Percentiles rank a stretch among this genome's conserved stretches.
These are phyloP conservation scores for Ustilago tritici DNA, from an alignment of 1,284 basidiomycete species.

Conservation along the genomic window DNA sequence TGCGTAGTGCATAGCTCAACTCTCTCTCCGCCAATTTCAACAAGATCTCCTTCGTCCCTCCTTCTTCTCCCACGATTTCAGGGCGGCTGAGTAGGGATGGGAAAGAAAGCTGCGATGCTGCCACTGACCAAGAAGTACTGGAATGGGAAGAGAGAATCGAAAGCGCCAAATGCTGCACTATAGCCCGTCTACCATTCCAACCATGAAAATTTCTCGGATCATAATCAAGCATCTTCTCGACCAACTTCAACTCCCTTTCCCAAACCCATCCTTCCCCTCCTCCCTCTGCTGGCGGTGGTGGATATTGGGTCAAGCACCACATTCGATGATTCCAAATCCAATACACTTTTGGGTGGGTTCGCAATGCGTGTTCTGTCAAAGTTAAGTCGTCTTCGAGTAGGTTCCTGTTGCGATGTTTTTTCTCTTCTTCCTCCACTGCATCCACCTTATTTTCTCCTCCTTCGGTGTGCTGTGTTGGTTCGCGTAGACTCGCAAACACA, in stretches of 20 bases:
- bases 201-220: constrained; percentile 67
- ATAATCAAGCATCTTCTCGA: constrained; percentile 66
- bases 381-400: constrained; percentile 60
- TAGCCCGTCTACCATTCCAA: constrained; percentile 65
- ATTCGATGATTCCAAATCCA: constrained; percentile 70
- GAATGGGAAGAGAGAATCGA: constrained; percentile 20
- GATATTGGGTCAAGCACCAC: constrained; percentile 63
- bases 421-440: constrained; percentile 1
- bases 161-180: constrained; percentile 55
- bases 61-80: not conserved
- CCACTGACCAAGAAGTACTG: not conserved
- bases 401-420: constrained; percentile 4
- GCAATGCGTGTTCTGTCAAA: constrained; percentile 62
- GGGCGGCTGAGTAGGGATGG: constrained; percentile 22
- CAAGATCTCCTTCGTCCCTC: constrained; percentile 13
- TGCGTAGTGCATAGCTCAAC: constrained; percentile 76
- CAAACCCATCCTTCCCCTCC: constrained; percentile 39
- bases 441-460: not conserved
- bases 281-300: not conserved
- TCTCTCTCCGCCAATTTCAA: constrained; percentile 50
- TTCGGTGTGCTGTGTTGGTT: too few relatives aligned
- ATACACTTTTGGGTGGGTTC: constrained; percentile 68
- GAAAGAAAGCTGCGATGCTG: constrained; percentile 6
- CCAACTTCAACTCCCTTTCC: constrained; percentile 60
- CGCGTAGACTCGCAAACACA: constrained; percentile 45